Conservation (phyloP, 106 monocot genomes). For the Vanilla planifolia region DNA sequence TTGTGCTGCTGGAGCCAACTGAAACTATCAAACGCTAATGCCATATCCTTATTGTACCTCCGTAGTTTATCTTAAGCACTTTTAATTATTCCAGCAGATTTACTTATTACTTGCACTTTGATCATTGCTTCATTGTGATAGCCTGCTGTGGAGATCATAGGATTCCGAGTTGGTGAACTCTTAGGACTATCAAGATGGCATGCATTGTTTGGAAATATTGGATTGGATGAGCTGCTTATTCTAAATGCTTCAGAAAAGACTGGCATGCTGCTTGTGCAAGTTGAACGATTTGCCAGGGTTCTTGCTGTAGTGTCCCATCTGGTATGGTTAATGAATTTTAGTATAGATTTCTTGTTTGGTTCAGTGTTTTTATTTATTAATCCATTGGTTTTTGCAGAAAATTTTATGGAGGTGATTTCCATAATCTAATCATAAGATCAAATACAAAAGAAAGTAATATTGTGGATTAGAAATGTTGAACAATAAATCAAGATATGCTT, state of each 20-base stretch:
- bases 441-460: no score
- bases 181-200: slow-evolving; percentile 94
- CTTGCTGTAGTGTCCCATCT: slow-evolving; percentile 63
- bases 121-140: slow-evolving; percentile 12
- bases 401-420: no score
- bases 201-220: slow-evolving; percentile 65
- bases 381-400: no score
- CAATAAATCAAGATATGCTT: no score
- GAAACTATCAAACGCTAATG: neutral
- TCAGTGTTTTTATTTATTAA: no score
- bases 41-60: neutral
- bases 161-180: slow-evolving; percentile 87
- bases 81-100: neutral
- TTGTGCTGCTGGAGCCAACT: neutral
- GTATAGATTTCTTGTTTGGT: neutral
- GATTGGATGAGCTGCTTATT: slow-evolving; percentile 75
- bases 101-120: neutral
- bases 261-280: slow-evolving; percentile 89
- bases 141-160: slow-evolving; percentile 96
- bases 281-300: slow-evolving; percentile 83
- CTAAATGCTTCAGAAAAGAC: slow-evolving; percentile 63
- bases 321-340: slow-evolving; percentile 29
- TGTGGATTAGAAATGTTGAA: no score
- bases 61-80: neutral
- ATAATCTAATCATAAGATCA: no score